phyloP scores from a whole-genome alignment of 2,329 filamentous ascomycete genomes.

The Cladobotryum mycophilum region DNA sequence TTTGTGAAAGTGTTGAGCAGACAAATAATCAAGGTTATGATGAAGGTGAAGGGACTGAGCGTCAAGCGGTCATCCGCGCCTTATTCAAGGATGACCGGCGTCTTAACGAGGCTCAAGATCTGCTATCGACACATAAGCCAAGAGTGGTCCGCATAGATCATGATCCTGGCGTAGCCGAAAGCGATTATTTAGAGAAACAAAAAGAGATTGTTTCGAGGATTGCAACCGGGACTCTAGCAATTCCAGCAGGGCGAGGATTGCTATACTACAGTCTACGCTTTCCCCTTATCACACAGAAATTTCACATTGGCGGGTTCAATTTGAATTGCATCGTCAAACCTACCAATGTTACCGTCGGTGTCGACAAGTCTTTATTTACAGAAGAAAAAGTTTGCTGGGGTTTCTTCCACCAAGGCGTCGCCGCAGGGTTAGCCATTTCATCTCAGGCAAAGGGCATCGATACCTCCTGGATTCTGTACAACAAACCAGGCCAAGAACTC shows the following conservation, averaged over 20 bases:
- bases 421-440: constrained; percentile 88
- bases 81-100: constrained; percentile 90
- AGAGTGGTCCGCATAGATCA: constrained; percentile 72
- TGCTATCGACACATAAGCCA: constrained; percentile 80
- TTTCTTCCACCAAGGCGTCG: constrained; percentile 94
- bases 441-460: constrained; percentile 88
- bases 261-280: constrained; percentile 82
- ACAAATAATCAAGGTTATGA: constrained; percentile 57
- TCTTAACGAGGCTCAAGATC: constrained; percentile 73
- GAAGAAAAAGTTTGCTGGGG: constrained; percentile 98
- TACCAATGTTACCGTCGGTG: constrained; percentile 85
- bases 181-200: constrained; percentile 83
- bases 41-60: constrained; percentile 75
- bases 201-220: constrained; percentile 84
- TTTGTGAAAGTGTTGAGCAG: constrained; percentile 63
- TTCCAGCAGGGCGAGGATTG: constrained; percentile 80
- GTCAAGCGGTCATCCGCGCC: constrained; percentile 73
- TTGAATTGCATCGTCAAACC: constrained; percentile 88
- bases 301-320: constrained; percentile 84
- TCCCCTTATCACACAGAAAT: constrained; percentile 87
- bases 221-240: constrained; percentile 79
- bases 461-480: constrained; percentile 98
- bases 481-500: constrained; percentile 78
- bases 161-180: constrained; percentile 73
- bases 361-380: constrained; percentile 78